Evolutionary conservation across 148 eudicot genomes (phyloP), one percentile per base, ranked within the genome.

Genomic region (Bassia scoparia): DNA sequence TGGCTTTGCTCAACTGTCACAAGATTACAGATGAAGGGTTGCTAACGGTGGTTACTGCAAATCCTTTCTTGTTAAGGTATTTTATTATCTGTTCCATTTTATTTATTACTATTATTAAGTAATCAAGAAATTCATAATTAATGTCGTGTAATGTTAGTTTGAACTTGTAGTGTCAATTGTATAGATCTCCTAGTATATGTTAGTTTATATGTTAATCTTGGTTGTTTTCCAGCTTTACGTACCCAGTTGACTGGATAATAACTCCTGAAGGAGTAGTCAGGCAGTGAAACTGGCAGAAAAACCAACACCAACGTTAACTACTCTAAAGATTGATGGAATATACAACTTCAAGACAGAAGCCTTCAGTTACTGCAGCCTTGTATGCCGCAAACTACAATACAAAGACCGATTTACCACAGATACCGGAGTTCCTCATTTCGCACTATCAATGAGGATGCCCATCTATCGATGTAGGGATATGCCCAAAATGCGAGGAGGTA

Each of bases 231-330:
- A 94, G 98, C 86, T 91, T 4, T 82, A 82, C 75, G 66, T 88
- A 50, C 93, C 97, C 20, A 85, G 76, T 26, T 94, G 98, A 88
- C 84, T 8, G 66, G 87, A 66, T 63, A n/a, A n/a, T 94, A 72
- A 88, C 93, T 18, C 89, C 93, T 3, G 87, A 75, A 33, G 96
- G 90, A 62, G 55, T 94, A 3, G 38, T 89, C 20, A 66, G 60
- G 89, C 86, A 38, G 85, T 83, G 31, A 72, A 76, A 16, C 76
- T 91, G 46, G 44, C 81, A 24, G 44, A 70, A 52, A 48, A 44
- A 71, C 73, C 75, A 71, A 72, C 75, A 69, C 68, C 69, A 15
- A 60, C 15, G 21, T 75, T 85, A 13, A 74, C 61, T 16, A 76
- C 58, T 72, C 65, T 94, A 27, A 84, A 86, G 74, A 81, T 88